A percentile compares a stretch with the other conserved stretches of the same genome.
phyloP scores from a whole-genome alignment of 2,329 filamentous ascomycete genomes.

The Westerdykella ornata region DNA sequence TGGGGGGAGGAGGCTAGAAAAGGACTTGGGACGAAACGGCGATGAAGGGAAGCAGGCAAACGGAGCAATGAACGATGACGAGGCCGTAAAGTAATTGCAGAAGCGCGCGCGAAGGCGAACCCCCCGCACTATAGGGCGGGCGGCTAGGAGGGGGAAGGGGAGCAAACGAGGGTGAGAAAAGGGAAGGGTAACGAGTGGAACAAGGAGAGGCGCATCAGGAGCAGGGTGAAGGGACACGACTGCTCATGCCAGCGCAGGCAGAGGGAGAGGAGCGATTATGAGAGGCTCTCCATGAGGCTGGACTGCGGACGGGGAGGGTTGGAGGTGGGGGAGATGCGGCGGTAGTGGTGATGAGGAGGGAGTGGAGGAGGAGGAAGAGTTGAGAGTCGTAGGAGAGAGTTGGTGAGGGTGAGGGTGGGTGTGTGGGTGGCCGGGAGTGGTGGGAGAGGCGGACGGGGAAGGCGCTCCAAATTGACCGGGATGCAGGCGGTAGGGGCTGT shows the following conservation, averaged over 20 bases:
- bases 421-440: background rate
- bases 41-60: conserved; percentile 32
- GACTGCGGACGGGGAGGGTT: conserved; percentile 11
- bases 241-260: conserved; percentile 25
- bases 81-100: conserved; percentile 29
- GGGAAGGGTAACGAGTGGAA: conserved; percentile 21
- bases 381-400: conserved; percentile 17
- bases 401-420: conserved; percentile 17
- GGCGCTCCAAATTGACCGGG: conserved; percentile 12
- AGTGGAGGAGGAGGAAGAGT: conserved; percentile 4
- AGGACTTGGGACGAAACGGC: conserved; percentile 23
- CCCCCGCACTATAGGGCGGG: conserved; percentile 18
- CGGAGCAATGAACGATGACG: conserved; percentile 30
- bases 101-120: conserved; percentile 25
- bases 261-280: conserved; percentile 12
- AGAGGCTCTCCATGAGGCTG: conserved; percentile 21
- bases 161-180: conserved; percentile 28
- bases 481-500: conserved; percentile 12
- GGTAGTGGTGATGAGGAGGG: conserved; percentile 14
- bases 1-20: conserved; percentile 26
- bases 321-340: conserved; percentile 12
- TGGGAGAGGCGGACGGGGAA: conserved; percentile 4
- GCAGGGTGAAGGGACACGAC: conserved; percentile 6
- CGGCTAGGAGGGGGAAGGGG: conserved; percentile 14
- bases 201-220: conserved; percentile 22